phyloP scores from a whole-genome alignment of 306 rosid species.

The Cucurbita argyrosperma region DNA sequence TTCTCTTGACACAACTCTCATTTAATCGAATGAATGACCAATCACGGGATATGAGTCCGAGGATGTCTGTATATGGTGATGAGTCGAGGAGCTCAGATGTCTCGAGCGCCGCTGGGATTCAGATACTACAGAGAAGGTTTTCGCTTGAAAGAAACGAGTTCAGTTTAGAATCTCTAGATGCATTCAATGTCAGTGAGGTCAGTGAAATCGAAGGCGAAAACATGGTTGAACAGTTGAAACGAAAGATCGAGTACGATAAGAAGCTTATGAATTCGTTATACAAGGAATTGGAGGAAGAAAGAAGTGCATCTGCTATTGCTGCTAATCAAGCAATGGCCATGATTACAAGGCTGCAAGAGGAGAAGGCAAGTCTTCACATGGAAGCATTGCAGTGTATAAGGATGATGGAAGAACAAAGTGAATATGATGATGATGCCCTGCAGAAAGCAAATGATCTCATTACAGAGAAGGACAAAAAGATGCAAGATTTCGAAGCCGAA shows the following conservation, averaged over 20 bases:
- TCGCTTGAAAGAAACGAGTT: constrained; percentile 91
- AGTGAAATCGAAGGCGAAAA: constrained; percentile 43
- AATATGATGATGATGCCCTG: constrained; percentile 50
- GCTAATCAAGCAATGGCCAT: constrained; percentile 56
- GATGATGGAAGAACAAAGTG: constrained; percentile 50
- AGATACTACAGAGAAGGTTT: constrained; percentile 51
- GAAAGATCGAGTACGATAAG: constrained; percentile 83
- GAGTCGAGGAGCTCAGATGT: constrained; percentile 42
- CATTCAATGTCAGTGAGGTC: constrained; percentile 44
- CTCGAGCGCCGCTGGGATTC: constrained; percentile 45
- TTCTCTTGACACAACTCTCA: constrained; percentile 61
- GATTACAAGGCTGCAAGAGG: constrained; percentile 67
- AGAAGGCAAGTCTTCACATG: constrained; percentile 59
- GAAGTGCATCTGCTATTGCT: constrained; percentile 61
- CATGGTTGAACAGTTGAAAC: constrained; percentile 38
- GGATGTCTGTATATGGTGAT: constrained; percentile 45
- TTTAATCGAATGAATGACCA: constrained; percentile 43
- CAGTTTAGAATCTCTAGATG: constrained; percentile 62
- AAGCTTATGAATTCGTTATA: constrained; percentile 42
- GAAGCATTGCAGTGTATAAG: constrained; percentile 59
- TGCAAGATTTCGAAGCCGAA: constrained; percentile 36
- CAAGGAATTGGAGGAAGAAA: constrained; percentile 68
- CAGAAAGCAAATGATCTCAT: constrained; percentile 50
- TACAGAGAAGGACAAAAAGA: constrained; percentile 48
- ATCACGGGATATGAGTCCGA: constrained; percentile 55